A percentile compares a stretch with the other conserved stretches of the same genome.
These are phyloP conservation scores for Psidium guajava DNA, from an alignment of 345 rosid genomes.

Conservation along the genomic window DNA sequence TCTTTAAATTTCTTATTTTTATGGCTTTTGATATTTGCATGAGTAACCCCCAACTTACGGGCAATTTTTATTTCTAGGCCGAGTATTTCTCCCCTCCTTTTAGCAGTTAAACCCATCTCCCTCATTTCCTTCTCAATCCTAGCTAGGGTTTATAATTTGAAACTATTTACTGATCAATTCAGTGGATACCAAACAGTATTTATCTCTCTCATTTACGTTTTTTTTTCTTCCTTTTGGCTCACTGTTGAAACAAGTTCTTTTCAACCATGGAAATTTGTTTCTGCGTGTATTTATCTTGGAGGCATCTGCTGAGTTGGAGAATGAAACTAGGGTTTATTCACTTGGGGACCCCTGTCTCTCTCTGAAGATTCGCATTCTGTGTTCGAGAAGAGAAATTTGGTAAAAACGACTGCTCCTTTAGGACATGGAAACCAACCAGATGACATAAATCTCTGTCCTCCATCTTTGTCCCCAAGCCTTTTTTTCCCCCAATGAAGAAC, in stretches of 20 bases:
- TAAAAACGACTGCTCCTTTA: neutral
- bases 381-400: neutral
- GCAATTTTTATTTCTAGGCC: neutral
- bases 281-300: constrained; percentile 22
- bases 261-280: neutral
- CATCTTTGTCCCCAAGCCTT: neutral
- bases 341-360: neutral
- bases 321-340: neutral
- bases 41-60: neutral
- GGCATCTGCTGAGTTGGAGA: constrained; percentile 40
- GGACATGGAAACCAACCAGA: neutral
- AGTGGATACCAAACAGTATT: neutral
- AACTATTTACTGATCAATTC: neutral
- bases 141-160: neutral
- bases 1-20: neutral
- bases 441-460: neutral
- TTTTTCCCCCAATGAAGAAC: neutral
- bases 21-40: neutral
- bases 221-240: neutral
- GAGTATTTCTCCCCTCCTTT: neutral
- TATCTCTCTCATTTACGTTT: neutral
- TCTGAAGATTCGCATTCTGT: neutral
- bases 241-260: neutral
- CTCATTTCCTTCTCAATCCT: neutral
- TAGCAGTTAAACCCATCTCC: neutral